Conservation (phyloP, 1,284 basidiomycete species). For the Ganoderma resinaceum region DNA sequence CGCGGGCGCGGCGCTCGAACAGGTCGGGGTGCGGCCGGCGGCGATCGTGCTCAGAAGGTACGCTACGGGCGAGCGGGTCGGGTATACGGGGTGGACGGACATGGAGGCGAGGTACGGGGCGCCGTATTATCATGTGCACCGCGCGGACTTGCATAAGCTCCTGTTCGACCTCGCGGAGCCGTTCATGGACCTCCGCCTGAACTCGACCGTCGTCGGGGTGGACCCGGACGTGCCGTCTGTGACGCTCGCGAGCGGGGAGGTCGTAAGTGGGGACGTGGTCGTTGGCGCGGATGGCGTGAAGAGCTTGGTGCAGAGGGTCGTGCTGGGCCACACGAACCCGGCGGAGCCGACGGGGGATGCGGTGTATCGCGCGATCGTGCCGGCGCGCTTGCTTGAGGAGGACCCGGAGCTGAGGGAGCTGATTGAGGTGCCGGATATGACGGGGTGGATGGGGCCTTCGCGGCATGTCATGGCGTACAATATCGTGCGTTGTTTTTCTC, state of each 20-base stretch:
- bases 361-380: constrained; percentile 55
- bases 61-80: constrained; percentile 49
- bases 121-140: constrained; percentile 60
- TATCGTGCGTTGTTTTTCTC: constrained; percentile 40
- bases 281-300: constrained; percentile 56
- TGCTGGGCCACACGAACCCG: constrained; percentile 42
- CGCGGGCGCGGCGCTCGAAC: constrained; percentile 43
- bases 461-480: constrained; percentile 52
- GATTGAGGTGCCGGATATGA: constrained; percentile 50
- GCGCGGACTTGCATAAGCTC: constrained; percentile 62
- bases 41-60: constrained; percentile 51
- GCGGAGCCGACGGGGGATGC: constrained; percentile 61
- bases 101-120: constrained; percentile 49
- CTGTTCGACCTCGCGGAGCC: constrained; percentile 56
- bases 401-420: constrained; percentile 58
- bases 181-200: constrained; percentile 52
- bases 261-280: constrained; percentile 48
- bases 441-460: constrained; percentile 51
- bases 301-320: constrained; percentile 57
- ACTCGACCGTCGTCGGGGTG: constrained; percentile 50
- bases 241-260: constrained; percentile 48
- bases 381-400: constrained; percentile 50
- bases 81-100: constrained; percentile 48
- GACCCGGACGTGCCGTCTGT: constrained; percentile 46
- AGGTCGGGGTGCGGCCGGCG: constrained; percentile 48